Base-by-base conservation (phyloP, 305 asterid species). In the Ajuga reptans region DNA sequence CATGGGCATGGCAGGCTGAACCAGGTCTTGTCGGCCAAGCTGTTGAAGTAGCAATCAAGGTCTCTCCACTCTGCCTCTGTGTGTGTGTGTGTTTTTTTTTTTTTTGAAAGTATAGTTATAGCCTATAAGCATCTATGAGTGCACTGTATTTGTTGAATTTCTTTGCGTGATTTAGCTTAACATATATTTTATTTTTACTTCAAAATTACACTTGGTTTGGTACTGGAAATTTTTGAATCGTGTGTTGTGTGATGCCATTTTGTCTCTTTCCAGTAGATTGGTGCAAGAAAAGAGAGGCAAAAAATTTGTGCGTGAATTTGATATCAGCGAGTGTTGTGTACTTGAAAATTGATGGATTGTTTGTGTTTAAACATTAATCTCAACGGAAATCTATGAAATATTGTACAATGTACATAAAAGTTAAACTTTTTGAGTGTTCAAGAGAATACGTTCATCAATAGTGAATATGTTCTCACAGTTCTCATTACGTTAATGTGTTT, bases 1-100 rank as follows among this genome's bases (percentile, higher is more conserved):
- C 97, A 6, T 90, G 95, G 41, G 88, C 97, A 6, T 90, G 93
- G 92, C 90, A 86, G 79, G 79, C 94, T 9, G 89, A 79, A 3
- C 90, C 91, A 2, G 91, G 93, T 12, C 61, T 85, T 68, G 88
- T 86, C 49, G 87, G 89, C 5, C 71, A 80, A 75, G 97, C 89
- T 15, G 84, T 90, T 51, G 90, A 87, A 69, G 61, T 51, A 12
- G 95, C 97, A 63, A 71, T 90, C 76, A 88, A 82, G 91, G 95
- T 89, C 34, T 57, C 39, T 15, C 2, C 71, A 24, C 51, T 69
- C 47, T 52, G 4, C 17, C 9, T 24, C 21, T 34, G 21, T 11
- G 7, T 52, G 6, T 15, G 21, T 12, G 11, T 4, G 15, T 21
- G 15, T 24, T 1, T n/a, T 33, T 10, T 17, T 10, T 55, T 46